These are phyloP conservation scores for Populus hybrid DNA, from an alignment of 441 rosid genomes.

Conservation along the genomic window DNA sequence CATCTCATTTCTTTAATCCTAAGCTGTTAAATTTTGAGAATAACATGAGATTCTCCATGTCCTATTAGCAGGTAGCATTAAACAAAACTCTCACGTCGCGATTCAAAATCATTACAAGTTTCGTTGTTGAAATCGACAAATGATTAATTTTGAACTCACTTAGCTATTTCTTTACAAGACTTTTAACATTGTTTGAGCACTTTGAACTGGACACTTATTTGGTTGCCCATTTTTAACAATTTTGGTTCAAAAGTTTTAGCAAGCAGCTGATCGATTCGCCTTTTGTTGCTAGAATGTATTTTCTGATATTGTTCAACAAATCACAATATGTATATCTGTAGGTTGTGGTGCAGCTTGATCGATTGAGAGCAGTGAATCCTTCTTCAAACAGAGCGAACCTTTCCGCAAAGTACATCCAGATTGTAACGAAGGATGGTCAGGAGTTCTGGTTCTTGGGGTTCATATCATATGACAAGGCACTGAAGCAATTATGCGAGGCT, in stretches of 20 bases:
- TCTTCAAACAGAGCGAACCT: constrained; percentile 56
- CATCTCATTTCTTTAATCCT: not conserved
- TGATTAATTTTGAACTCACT: not conserved
- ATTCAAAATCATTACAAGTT: not conserved
- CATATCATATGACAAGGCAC: constrained; percentile 68
- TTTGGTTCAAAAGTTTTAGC: not conserved
- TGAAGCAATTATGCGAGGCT: constrained; percentile 49
- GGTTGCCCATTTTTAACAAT: too few relatives aligned
- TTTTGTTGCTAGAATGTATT: not conserved
- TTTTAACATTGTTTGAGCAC: not conserved
- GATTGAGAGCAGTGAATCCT: constrained; percentile 45
- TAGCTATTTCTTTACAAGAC: not conserved
- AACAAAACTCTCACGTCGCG: not conserved
- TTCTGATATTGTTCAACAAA: not conserved
- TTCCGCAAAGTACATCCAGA: constrained; percentile 57
- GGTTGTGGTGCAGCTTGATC: constrained; percentile 66
- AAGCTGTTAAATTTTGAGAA: not conserved
- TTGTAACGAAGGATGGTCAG: constrained; percentile 52
- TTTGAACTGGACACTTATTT: not conserved
- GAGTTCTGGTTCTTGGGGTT: constrained; percentile 92
- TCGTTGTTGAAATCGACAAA: not conserved
- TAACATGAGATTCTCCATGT: not conserved
- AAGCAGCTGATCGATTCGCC: not conserved
- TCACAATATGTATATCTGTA: constrained; percentile 16
- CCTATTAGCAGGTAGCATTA: not conserved